Base-by-base conservation (phyloP, 1,284 basidiomycete genomes). In the Schizophyllum commune region DNA sequence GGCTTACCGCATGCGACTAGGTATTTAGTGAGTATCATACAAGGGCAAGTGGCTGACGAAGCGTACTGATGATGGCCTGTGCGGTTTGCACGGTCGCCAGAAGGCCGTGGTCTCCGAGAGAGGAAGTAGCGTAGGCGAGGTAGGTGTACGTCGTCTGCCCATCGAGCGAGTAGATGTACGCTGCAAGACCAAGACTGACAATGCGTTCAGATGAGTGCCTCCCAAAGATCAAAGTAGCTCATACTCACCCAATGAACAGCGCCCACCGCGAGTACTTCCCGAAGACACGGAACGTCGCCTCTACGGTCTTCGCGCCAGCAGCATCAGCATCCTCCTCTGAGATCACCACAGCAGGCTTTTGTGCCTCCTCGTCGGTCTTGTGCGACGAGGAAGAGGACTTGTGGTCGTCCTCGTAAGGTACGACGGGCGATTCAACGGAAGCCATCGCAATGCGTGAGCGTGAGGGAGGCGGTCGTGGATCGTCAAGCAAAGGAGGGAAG, bases 121-220 rank as follows among this genome's bases (percentile, higher is more conserved):
- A 75, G 2, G 86, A 89, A 1, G 85, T 79, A 0, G 87, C 86
- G 63, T 83, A 87, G 15, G 79, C 72, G 19, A 88, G 80, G 70
- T 90, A 91, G 62, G 78, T 81, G 68, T 77, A 86, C 3, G 88
- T 91, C 13, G 88, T 91, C 56, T 79, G 77, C 55, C 82, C 79
- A 65, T 91, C 89, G 15, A 92, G 77, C 0, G 88, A 88, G 71
- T 91, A 92, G 65, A 90, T 86, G 72, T 91, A 92, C 1, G 86
- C 82, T 0, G 86, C 85, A 2, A 91, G 78, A 32, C 78, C 87
- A 61, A 91, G 74, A 57, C 87, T 88, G 58, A 20, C 56, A 51
- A 52, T 8, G 22, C 54, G 59, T 8, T 39, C 17, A 19, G 27
- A 56, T 27, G 34, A n/a, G 32, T 33, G 34, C 22, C 20, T 47